Evolutionary conservation across 352 stramenopile species (phyloP).

Genomic region (Pythium volutum): DNA sequence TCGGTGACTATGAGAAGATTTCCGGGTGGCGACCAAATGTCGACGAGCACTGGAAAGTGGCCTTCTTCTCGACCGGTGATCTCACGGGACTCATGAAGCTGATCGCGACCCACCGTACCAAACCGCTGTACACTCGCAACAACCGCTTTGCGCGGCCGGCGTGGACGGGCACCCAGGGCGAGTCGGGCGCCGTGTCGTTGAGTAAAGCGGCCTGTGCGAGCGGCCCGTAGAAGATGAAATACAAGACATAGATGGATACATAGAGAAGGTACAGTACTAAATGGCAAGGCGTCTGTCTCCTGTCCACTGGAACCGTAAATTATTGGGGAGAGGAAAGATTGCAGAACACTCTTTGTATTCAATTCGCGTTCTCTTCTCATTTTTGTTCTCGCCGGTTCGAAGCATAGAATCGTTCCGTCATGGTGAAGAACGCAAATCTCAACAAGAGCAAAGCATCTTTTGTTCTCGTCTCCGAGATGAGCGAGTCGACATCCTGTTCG

Average conservation of each 20-base stretch:
- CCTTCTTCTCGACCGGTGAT: constrained; percentile 35
- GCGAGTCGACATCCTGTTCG: too few species aligned
- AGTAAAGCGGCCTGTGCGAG: background rate
- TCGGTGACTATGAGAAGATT: constrained; percentile 25
- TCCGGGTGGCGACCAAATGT: constrained; percentile 18
- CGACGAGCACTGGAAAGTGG: constrained; percentile 23
- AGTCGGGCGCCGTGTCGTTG: background rate
- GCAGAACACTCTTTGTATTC: background rate
- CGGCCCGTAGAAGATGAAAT: background rate
- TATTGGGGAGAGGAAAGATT: background rate
- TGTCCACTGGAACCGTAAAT: background rate
- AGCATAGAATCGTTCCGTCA: background rate
- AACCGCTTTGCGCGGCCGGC: constrained; percentile 24
- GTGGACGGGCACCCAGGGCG: background rate
- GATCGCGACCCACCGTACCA: constrained; percentile 14
- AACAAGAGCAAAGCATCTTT: background rate
- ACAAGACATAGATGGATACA: constrained; percentile 6
- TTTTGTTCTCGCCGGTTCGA: background rate
- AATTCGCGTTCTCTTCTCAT: background rate
- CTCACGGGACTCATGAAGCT: constrained; percentile 27
- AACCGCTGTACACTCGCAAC: constrained; percentile 24
- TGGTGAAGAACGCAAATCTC: background rate
- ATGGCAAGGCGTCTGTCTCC: too few species aligned
- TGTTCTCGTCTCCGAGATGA: too few species aligned
- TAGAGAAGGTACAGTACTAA: background rate